A percentile compares a stretch with the other conserved stretches of the same genome.
These are phyloP conservation scores for Punica granatum DNA, from an alignment of 345 rosid genomes.

Conservation along the genomic window DNA sequence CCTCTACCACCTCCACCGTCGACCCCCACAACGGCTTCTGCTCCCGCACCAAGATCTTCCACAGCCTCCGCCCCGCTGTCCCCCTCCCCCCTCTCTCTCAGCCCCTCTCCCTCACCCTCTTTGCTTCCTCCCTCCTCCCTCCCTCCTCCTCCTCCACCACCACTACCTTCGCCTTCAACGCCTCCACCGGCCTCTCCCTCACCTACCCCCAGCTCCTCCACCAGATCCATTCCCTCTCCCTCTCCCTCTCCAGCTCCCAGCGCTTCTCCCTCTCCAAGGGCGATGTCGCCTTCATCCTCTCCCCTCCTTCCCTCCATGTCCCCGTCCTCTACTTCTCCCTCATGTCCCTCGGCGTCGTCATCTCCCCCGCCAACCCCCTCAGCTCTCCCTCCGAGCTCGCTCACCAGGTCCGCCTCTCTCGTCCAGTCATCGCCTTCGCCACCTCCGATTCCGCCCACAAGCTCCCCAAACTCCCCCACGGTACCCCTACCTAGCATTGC, in stretches of 20 bases:
- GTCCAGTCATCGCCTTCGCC: conserved; percentile 69
- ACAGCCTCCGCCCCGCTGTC: conserved; percentile 38
- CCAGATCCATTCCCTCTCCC: conserved; percentile 47
- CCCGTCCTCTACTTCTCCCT: conserved; percentile 71
- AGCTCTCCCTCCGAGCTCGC: conserved; percentile 48
- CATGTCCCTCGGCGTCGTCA: conserved; percentile 54
- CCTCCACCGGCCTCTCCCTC: conserved; percentile 33
- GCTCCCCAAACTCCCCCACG: conserved; percentile 30
- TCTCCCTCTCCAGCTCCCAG: conserved; percentile 34
- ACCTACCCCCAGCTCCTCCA: conserved; percentile 37
- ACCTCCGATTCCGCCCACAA: conserved; percentile 36
- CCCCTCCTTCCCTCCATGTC: conserved; percentile 48
- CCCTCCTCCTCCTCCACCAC: conserved; percentile 18
- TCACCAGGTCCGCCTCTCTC: conserved; percentile 44
- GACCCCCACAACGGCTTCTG: conserved; percentile 49
- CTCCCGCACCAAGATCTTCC: conserved; percentile 36
- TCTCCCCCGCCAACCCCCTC: conserved; percentile 72
- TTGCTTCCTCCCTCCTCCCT: conserved; percentile 52
- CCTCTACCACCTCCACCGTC: background rate
- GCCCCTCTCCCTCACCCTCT: conserved; percentile 49
- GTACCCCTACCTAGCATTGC: too few species aligned
- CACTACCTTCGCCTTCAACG: conserved; percentile 32
- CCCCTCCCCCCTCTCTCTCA: conserved; percentile 39
- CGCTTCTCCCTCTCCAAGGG: conserved; percentile 32
- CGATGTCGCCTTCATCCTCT: conserved; percentile 62